Conservation (phyloP, 192 early-diverging fungal genomes). For the Cladochytrium replicatum region DNA sequence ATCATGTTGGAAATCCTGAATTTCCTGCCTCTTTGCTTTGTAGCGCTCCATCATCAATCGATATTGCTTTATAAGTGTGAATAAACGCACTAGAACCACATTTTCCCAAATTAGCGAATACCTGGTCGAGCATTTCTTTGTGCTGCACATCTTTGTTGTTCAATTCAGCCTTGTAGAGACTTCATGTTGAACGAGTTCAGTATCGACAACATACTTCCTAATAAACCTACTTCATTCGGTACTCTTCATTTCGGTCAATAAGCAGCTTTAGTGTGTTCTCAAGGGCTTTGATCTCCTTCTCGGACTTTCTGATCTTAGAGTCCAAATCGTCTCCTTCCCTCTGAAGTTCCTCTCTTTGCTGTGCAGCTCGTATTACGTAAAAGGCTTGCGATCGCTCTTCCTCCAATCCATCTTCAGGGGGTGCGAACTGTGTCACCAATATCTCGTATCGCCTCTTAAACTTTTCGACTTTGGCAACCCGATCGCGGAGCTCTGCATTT, state of each 20-base stretch:
- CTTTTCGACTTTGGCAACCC: conserved; percentile 47
- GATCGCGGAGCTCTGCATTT: conserved; percentile 43
- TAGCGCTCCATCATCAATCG: conserved; percentile 42
- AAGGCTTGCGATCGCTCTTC: conserved; percentile 51
- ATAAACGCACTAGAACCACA: conserved; percentile 2
- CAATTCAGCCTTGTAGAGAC: conserved; percentile 44
- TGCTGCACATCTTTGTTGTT: conserved; percentile 46
- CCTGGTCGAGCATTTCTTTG: conserved; percentile 46
- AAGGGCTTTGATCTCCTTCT: conserved; percentile 53
- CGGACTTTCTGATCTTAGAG: conserved; percentile 45
- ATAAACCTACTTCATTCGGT: conserved; percentile 38
- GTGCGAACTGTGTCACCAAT: conserved; percentile 49
- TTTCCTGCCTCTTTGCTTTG: conserved; percentile 36
- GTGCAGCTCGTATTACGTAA: conserved; percentile 52
- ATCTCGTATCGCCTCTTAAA: conserved; percentile 50
- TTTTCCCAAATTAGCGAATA: conserved; percentile 5
- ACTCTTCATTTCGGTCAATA: conserved; percentile 50
- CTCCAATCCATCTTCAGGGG: conserved; percentile 24
- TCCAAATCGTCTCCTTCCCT: conserved; percentile 51
- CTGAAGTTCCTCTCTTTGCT: conserved; percentile 48
- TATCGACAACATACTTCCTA: conserved; percentile 5
- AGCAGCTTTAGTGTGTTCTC: conserved; percentile 53
- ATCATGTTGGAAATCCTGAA: conserved; percentile 39
- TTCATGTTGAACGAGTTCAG: neutral
- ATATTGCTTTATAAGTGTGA: conserved; percentile 29